Base-by-base conservation (phyloP, 2,329 filamentous ascomycete genomes). In the Ascocoryne sarcoides region DNA sequence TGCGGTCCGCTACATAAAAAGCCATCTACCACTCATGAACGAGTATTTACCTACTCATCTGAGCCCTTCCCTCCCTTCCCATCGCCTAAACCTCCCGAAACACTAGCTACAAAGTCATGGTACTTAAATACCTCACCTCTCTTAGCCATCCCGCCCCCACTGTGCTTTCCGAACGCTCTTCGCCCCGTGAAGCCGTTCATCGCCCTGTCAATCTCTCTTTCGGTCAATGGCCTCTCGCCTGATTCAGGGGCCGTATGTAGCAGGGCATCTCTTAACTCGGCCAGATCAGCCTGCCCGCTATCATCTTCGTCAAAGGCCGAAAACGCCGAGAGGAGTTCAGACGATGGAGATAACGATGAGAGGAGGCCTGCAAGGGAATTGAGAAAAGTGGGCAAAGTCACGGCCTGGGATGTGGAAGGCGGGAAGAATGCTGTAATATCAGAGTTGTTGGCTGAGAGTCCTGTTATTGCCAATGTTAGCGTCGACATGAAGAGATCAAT, bases 241-340 rank as follows among this genome's bases (percentile, higher is more conserved):
- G 75, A 70, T 51, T 94, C 87, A 0, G 87, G 85, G 0, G 79
- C 78, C 1, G 88, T 95, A 50, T 88, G 76, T 30, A 95, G 64
- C 32, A 98, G 62, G 0, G 90, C 87, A 52, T 92, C 85, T 33
- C 84, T 78, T 47, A 98, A 65, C 61, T 95, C 87, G 0, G 67
- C 73, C 15, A 94, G 66, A 58, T 96, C 88, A 29, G 96, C 79
- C 62, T 95, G 88, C 3, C 92, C 92, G 54, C 84, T 92, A 60
- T 98, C 92, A 48, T 94, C 88, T 47, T 94, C 85, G 57, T 98
- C 92, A 59, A 96, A 96, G 0, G 92, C 92, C 2, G 87, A 87
- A 52, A 98, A 90, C 0, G 92, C 92, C 1, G 88, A 90, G 15
- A 87, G 68, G 8, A 98, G 73, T 59, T 98, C 92, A 12, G 78